A percentile compares a stretch with the other conserved stretches of the same genome.
Conservation (phyloP, 2,329 filamentous ascomycete species). For the Aspergillus clavatus region DNA sequence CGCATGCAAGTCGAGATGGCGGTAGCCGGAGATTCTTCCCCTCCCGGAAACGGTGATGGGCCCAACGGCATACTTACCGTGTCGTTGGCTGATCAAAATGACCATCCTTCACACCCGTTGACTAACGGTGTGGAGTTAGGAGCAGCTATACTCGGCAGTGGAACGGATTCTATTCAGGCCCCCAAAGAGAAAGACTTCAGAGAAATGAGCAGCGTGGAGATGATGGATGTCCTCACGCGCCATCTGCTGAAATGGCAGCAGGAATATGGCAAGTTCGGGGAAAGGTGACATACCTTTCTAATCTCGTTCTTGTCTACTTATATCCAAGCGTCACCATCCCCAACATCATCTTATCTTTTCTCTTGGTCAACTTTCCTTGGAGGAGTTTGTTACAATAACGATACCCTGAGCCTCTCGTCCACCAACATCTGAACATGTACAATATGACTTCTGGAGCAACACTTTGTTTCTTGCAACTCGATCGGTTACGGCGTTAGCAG, state of each 20-base stretch:
- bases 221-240: constrained; percentile 82
- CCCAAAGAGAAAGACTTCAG: constrained; percentile 58
- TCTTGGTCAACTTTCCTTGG: constrained; percentile 5
- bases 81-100: constrained; percentile 34
- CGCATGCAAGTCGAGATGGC: constrained; percentile 85
- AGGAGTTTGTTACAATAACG: constrained; percentile 14
- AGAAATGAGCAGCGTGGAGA: constrained; percentile 71
- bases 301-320: background rate
- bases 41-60: constrained; percentile 34
- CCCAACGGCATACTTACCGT: constrained; percentile 31
- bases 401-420: constrained; percentile 21
- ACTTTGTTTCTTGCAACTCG: constrained; percentile 13
- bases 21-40: constrained; percentile 47
- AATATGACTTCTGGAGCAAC: constrained; percentile 21
- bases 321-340: background rate
- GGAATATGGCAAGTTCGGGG: constrained; percentile 55
- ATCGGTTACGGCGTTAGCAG: constrained; percentile 21
- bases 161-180: constrained; percentile 16
- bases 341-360: background rate
- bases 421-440: constrained; percentile 22
- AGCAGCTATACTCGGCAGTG: constrained; percentile 23
- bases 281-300: constrained; percentile 34
- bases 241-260: constrained; percentile 83
- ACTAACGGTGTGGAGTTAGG: constrained; percentile 24
- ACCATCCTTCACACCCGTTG: constrained; percentile 23